A percentile compares a stretch with the other conserved stretches of the same genome.
These are phyloP conservation scores for Fusarium anthophilum DNA, from an alignment of 2,329 filamentous ascomycete species.

Conservation along the genomic window DNA sequence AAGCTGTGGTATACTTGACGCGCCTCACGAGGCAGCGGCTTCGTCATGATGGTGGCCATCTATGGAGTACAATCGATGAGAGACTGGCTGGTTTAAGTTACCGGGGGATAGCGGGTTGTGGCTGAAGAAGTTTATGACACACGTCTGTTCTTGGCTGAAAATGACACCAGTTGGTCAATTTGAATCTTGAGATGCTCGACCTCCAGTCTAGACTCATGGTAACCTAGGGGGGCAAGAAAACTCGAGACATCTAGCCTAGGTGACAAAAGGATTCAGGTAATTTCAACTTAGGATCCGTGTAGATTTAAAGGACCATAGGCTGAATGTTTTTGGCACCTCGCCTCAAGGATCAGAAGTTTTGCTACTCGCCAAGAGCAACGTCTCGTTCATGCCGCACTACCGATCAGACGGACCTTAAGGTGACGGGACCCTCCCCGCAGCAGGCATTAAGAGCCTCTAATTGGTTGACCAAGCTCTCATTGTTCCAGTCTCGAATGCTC, in stretches of 20 bases:
- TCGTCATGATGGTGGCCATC: not conserved
- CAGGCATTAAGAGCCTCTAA: not conserved
- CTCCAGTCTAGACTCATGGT: not conserved
- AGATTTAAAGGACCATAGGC: not conserved
- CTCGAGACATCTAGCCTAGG: not conserved
- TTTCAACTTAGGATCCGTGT: not conserved
- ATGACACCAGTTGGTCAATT: conserved; percentile 3
- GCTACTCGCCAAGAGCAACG: not conserved
- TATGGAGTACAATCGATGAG: not conserved
- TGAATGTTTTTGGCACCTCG: not conserved
- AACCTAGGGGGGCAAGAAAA: not conserved
- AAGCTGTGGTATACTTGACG: not conserved
- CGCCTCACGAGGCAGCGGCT: not conserved
- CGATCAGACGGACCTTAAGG: not conserved
- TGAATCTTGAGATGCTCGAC: not conserved
- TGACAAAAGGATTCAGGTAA: not conserved
- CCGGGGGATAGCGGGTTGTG: not conserved
- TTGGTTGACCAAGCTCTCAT: conserved; percentile 2
- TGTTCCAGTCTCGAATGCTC: not conserved
- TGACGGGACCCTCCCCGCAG: not conserved
- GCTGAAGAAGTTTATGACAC: not conserved
- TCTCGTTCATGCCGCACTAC: conserved; percentile 22
- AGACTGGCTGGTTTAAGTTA: not conserved
- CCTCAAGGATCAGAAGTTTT: not conserved
- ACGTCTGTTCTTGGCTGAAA: not conserved